These are phyloP conservation scores for Linum lewisii DNA, from an alignment of 345 rosid species.

Conservation along the genomic window DNA sequence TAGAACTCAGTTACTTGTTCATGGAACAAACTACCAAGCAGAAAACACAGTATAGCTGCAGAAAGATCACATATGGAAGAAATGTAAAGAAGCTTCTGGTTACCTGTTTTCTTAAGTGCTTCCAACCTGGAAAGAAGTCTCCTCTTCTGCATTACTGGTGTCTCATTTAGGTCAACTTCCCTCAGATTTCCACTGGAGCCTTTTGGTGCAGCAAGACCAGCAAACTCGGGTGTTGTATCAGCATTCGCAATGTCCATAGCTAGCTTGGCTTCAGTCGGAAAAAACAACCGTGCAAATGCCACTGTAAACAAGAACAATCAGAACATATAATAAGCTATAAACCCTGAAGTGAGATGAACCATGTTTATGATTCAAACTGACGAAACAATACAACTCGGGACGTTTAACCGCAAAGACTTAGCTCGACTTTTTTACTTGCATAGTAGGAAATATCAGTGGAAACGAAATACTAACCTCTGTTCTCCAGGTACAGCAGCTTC, in stretches of 20 bases:
- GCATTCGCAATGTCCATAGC: conserved; percentile 86
- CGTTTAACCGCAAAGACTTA: no score
- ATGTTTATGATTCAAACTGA: background rate
- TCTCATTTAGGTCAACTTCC: conserved; percentile 86
- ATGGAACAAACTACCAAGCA: background rate
- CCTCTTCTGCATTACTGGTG: conserved; percentile 59
- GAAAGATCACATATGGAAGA: background rate
- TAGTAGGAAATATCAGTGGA: no score
- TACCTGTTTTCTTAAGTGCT: conserved; percentile 91
- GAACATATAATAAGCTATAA: background rate
- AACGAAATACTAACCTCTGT: conserved; percentile 52
- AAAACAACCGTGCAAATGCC: conserved; percentile 75
- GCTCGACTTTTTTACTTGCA: no score
- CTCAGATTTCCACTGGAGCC: conserved; percentile 52
- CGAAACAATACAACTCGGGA: no score
- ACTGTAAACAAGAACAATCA: conserved; percentile 35
- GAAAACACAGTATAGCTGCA: background rate
- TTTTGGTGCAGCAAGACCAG: conserved; percentile 50
- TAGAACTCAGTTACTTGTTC: background rate
- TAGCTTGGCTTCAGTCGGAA: conserved; percentile 85
- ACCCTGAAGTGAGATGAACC: background rate
- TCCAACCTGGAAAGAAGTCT: conserved; percentile 63
- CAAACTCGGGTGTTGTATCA: conserved; percentile 54
- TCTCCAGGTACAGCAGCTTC: conserved; percentile 84
- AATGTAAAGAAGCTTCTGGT: background rate